Base-by-base conservation (phyloP, 2,329 filamentous ascomycete species). In the Cercospora sesami region DNA sequence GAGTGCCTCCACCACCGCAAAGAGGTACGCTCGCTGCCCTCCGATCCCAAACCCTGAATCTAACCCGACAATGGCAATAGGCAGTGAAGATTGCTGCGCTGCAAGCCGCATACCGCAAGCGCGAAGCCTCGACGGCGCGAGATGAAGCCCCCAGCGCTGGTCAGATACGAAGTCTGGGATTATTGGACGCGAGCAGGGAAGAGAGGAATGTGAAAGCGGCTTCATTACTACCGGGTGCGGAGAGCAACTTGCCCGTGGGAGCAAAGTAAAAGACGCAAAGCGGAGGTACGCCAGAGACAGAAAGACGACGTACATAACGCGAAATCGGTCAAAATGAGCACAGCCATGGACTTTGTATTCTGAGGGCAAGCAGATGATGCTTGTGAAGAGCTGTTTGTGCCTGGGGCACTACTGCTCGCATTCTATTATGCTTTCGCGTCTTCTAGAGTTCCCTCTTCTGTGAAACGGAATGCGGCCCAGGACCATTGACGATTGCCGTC, bases 1-100 rank as follows among this genome's bases (percentile, higher is more conserved):
- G 95, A 99, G 84, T 99, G 96, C 82, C 84, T 99, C 79, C 95
- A 99, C 81, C 95, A 99, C 86, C 93, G 91, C 86, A 99, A 99
- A 85, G 95, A 99, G 92, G 95, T 98, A 78, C 67, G 87, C 48
- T 6, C 48, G 21, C 21, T 28, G 23, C 21, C 48, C 48, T n/a
- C 16, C 48, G 48, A 30, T 9, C 14, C 21, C 48, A 16, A 18
- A 9, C 9, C 51, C 21, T 39, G 53, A 21, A 1, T 48, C 63
- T 65, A 57, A 65, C 36, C 39, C 30, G 23, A 31, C 31, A 14
- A 26, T 36, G 10, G 31, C 33, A 21, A 75, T 76, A 96, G 94
- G 90, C 89, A 77, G 89, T 91, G 64, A 90, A 94, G 83, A 89
- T 91, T 69, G 84, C 87, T 78, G 89, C 89, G 70, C 86, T 98